Evolutionary conservation across 805 yeast species (phyloP), one percentile per base, ranked within the genome.

Genomic region (Kuraishia hungarica): DNA sequence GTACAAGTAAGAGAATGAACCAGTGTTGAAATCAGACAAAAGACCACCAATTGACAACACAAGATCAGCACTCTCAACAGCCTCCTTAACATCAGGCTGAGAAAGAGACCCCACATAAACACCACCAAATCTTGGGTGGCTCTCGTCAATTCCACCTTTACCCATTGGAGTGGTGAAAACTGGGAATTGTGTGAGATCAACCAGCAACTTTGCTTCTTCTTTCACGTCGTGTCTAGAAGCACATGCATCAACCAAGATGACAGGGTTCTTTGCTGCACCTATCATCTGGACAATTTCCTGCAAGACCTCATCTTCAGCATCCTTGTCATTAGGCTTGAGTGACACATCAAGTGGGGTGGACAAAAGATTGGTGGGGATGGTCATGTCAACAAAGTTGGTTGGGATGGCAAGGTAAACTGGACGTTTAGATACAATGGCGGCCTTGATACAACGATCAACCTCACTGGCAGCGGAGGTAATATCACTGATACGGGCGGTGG

Each of bases 91-190:
- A 59, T 78, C 87, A 57, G 89, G 89, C 56, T 74, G 72, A 20
- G 96, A 85, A 63, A 89, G 74, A n/a, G 87, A 77, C 63, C 96
- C 96, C 56, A 88, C 88, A 69, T 89, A 89, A 56, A 86, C 89
- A 72, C 96, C 96, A 62, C 89, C 90, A 71, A 81, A 89, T 71
- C 89, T 75, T 59, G 83, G 80, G 68, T 83, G 78, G 58, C 77
- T 77, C 72, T 89, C 96, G 70, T 86, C 83, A 62, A 88, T 81
- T 24, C 82, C 76, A 57, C 90, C 86, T 72, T 89, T 89, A 72
- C 96, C 96, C 94, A 89, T 87, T 63, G 96, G 96, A 54, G 96
- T 89, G 55, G 86, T 86, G 71, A 82, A 89, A 52, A 86, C 85
- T 51, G 94, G 93, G 83, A 83, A 88, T 68, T 86, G 82, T 52